phyloP scores from a whole-genome alignment of 164 flowering plant genomes.

The Magnolia changhungtana region DNA sequence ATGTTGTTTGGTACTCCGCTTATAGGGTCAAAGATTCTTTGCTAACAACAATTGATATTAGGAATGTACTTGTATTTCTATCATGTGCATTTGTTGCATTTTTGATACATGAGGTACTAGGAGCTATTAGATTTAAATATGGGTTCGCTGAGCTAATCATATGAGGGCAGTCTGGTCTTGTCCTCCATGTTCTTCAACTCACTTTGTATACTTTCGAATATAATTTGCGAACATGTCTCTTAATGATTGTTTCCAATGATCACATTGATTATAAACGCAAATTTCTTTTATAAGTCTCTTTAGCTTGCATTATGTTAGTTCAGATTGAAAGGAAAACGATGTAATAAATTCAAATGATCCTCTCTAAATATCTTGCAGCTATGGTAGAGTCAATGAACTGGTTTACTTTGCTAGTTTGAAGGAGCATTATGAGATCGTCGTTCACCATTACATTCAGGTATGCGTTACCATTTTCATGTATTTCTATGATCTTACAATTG shows the following conservation, averaged over 20 bases:
- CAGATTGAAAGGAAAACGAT: neutral
- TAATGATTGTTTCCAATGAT: neutral
- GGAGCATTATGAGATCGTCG: slow-evolving; percentile 90
- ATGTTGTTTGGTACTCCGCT: slow-evolving; percentile 2
- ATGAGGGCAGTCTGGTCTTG: neutral
- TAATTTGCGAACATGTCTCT: neutral
- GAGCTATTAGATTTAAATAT: too few relatives aligned
- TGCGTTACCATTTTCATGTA: neutral
- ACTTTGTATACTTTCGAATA: neutral
- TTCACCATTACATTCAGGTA: slow-evolving; percentile 98
- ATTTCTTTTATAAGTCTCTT: neutral
- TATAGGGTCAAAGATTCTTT: neutral
- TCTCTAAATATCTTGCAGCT: slow-evolving; percentile 47
- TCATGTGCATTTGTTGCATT: slow-evolving; percentile 1
- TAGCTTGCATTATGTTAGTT: neutral
- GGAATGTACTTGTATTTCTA: neutral
- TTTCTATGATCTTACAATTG: neutral
- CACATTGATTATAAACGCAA: neutral
- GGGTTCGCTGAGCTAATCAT: neutral
- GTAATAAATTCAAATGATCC: neutral
- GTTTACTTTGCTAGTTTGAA: slow-evolving; percentile 90
- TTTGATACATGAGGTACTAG: neutral
- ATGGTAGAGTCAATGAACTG: slow-evolving; percentile 95
- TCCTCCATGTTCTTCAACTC: too few relatives aligned
- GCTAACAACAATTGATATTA: neutral